Evolutionary conservation across 768 basidiomycete genomes (phyloP).

Genomic region (Mycena indigotica): DNA sequence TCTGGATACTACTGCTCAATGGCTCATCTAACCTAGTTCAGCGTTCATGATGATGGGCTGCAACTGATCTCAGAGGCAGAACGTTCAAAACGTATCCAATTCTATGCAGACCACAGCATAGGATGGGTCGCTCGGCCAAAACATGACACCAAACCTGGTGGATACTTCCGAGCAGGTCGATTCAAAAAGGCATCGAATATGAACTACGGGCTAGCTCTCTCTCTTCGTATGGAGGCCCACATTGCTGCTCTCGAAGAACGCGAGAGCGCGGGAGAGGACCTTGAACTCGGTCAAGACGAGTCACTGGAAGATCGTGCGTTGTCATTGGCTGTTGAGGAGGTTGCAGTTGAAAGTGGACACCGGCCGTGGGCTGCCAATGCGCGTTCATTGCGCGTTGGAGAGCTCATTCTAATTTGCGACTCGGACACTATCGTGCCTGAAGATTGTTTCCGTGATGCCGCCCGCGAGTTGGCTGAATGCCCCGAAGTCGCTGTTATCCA

Average conservation of each 20-base stretch:
- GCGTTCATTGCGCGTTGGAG: conserved; percentile 73
- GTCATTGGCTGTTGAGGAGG: conserved; percentile 73
- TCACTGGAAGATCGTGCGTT: conserved; percentile 72
- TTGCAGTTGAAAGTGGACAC: conserved; percentile 66
- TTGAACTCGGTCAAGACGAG: conserved; percentile 40
- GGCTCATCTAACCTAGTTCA: too few species aligned
- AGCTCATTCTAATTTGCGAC: conserved; percentile 80
- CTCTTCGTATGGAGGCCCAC: conserved; percentile 62
- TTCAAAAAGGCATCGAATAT: conserved; percentile 94
- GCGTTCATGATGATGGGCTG: conserved; percentile 82
- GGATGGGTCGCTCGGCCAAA: conserved; percentile 83
- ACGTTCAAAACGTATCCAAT: conserved; percentile 63
- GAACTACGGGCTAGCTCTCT: conserved; percentile 76
- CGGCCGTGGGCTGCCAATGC: conserved; percentile 73
- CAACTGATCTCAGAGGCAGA: conserved; percentile 67
- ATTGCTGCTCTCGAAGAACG: conserved; percentile 48
- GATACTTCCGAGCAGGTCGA: conserved; percentile 79
- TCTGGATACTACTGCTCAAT: too few species aligned
- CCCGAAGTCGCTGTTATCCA: conserved; percentile 89
- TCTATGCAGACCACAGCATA: conserved; percentile 77
- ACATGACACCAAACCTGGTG: conserved; percentile 61
- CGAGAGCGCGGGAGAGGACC: conserved; percentile 33
- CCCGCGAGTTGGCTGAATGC: conserved; percentile 78
- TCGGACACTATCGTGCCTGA: conserved; percentile 68
- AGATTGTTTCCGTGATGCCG: conserved; percentile 90